Conservation (phyloP, 1,284 basidiomycete genomes). For the Microbotryomycetes sp. region DNA sequence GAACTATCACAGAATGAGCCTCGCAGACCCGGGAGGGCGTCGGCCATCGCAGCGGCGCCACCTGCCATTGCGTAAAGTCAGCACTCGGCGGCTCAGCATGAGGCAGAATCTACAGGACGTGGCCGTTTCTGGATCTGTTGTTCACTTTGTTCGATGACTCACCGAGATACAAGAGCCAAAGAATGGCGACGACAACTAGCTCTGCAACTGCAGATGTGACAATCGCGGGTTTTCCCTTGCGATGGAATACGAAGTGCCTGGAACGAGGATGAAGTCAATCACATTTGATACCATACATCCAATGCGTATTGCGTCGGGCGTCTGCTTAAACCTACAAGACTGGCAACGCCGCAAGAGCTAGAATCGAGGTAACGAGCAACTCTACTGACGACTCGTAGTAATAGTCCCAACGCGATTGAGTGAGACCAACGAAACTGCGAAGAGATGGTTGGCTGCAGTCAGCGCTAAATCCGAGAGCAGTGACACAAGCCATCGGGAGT, state of each 20-base stretch:
- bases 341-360: background rate
- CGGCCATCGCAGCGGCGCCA: constrained; percentile 8
- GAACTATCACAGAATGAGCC: background rate
- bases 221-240: background rate
- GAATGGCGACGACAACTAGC: background rate
- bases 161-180: background rate
- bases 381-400: background rate
- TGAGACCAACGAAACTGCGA: background rate
- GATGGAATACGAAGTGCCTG: background rate
- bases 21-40: background rate
- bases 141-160: no score
- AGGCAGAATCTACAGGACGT: no score
- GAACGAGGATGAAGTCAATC: no score
- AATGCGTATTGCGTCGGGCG: no score
- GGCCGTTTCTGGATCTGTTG: no score
- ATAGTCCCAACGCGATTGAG: background rate
- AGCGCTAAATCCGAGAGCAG: no score
- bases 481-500: no score
- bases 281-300: no score
- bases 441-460: no score
- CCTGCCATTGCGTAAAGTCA: no score
- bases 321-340: background rate
- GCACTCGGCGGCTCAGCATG: no score
- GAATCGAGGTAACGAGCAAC: background rate
- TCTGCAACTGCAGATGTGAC: background rate